A percentile compares a stretch with the other conserved stretches of the same genome.
Conservation (phyloP, 768 basidiomycete species). For the Tulasnella sp. region DNA sequence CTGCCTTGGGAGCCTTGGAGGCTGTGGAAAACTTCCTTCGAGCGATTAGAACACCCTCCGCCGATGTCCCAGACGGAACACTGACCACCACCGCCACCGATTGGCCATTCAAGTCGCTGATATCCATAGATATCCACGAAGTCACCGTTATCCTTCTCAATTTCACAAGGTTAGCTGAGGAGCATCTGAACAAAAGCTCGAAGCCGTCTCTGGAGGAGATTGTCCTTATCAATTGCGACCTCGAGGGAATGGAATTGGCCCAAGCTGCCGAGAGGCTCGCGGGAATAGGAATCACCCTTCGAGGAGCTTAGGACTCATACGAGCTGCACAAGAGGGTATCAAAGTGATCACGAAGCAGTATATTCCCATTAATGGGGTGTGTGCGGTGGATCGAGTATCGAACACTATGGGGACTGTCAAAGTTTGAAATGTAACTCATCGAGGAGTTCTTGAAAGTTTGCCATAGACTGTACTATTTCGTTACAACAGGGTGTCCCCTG, state of each 20-base stretch:
- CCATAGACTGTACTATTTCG: no score
- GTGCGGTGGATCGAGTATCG: constrained; percentile 72
- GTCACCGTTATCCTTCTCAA: not conserved
- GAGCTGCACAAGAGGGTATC: constrained; percentile 94
- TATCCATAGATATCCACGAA: not conserved
- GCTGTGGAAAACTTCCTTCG: not conserved
- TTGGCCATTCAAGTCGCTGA: not conserved
- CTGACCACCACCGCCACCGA: not conserved
- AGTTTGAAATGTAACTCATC: constrained; percentile 20
- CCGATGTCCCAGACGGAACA: not conserved
- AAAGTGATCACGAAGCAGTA: constrained; percentile 98
- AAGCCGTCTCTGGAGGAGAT: not conserved
- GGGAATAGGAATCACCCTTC: not conserved
- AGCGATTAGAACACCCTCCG: not conserved
- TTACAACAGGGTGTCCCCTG: no score
- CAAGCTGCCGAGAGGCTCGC: not conserved
- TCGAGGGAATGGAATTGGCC: not conserved
- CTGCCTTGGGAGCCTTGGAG: no score
- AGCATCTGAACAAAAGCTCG: not conserved
- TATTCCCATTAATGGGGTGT: constrained; percentile 83
- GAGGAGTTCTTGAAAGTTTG: not conserved
- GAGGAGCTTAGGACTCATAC: no score
- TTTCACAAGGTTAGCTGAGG: not conserved
- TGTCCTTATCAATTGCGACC: not conserved
- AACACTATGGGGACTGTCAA: constrained; percentile 42